These are phyloP conservation scores for Jacaranda mimosifolia DNA, from an alignment of 257 asterid species.

Conservation along the genomic window DNA sequence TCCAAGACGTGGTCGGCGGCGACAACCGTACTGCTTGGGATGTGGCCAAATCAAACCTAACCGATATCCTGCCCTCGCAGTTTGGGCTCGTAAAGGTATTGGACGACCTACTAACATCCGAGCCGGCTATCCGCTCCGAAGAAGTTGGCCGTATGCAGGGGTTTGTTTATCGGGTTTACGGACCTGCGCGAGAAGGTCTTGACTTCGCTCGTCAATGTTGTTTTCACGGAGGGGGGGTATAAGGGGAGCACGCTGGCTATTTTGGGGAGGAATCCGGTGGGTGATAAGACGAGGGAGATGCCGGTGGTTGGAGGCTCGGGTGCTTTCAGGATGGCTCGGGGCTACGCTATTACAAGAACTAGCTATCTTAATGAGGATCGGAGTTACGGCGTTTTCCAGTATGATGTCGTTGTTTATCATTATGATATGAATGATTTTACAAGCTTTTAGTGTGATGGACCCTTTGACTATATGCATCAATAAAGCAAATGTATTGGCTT, in stretches of 20 bases:
- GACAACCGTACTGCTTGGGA: conserved; percentile 29
- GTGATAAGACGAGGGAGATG: conserved; percentile 21
- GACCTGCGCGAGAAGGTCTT: conserved; percentile 40
- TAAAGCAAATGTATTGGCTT: too few relatives aligned
- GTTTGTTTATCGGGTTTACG: conserved; percentile 25
- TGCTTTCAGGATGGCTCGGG: conserved; percentile 45
- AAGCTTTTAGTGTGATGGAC: too few relatives aligned
- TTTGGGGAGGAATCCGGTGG: conserved; percentile 40
- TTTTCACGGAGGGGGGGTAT: conserved; percentile 38
- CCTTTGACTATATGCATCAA: too few relatives aligned
- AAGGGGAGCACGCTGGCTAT: conserved; percentile 45
- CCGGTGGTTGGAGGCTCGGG: conserved; percentile 52
- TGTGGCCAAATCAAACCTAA: conserved; percentile 32
- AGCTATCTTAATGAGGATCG: not conserved
- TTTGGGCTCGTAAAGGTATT: conserved; percentile 31
- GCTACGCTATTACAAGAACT: conserved; percentile 34
- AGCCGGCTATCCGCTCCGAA: conserved; percentile 32
- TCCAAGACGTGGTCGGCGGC: conserved; percentile 43
- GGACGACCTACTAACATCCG: conserved; percentile 41
- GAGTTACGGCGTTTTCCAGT: conserved; percentile 27
- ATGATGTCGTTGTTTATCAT: conserved; percentile 24
- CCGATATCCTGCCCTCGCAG: conserved; percentile 23
- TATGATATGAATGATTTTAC: not conserved
- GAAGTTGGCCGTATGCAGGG: conserved; percentile 50
- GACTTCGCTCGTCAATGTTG: conserved; percentile 38